Base-by-base conservation (phyloP, 2,329 filamentous ascomycete genomes). In the Didymella keratinophila region DNA sequence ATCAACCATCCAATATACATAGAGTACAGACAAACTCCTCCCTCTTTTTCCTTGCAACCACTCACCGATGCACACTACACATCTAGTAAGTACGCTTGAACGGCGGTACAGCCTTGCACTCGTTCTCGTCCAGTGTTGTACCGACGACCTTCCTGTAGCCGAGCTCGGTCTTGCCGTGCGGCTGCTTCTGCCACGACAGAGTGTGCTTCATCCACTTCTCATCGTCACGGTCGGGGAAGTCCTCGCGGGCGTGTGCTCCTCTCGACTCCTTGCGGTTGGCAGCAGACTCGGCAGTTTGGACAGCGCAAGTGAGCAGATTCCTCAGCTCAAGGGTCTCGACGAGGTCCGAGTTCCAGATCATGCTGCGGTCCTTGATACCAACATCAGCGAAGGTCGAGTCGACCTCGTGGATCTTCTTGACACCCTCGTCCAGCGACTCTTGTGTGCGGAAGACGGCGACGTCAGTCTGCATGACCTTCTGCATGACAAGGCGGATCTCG, bases 141-240 rank as follows among this genome's bases (percentile, higher is more conserved):
- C 84, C 85, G 63, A 91, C 89, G 62, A 99, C 95, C 65, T 84
- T 83, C 79, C 95, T 87, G 86, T 98, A 98, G 63, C 87, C 84
- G 64, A 98, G 84, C 62, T 98, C 90, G 55, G 95, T 87, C 82
- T 92, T 87, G 76, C 90, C 90, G 74, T 98, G 94, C 32, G 93
- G 91, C 76, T 89, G 78, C 89, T 92, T 96, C 86, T 99, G 95
- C 90, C 90, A 99, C 67, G 89, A 92, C 62, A 99, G 86, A 44
- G 92, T 96, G 86, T 99, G 95, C 89, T 98, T 98, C 94, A 97
- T 97, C 94, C 94, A 98, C 79, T 96, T 90, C 80, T 89, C 85
- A 77, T 99, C 95, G 76, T 98, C 92, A 83, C 95, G 90, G 18
- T 98, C 93, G 57, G 94, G 94, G 86, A 80, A 98, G 78, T 99